phyloP scores from a whole-genome alignment of 768 basidiomycete species.

The Leccinum imitatum region DNA sequence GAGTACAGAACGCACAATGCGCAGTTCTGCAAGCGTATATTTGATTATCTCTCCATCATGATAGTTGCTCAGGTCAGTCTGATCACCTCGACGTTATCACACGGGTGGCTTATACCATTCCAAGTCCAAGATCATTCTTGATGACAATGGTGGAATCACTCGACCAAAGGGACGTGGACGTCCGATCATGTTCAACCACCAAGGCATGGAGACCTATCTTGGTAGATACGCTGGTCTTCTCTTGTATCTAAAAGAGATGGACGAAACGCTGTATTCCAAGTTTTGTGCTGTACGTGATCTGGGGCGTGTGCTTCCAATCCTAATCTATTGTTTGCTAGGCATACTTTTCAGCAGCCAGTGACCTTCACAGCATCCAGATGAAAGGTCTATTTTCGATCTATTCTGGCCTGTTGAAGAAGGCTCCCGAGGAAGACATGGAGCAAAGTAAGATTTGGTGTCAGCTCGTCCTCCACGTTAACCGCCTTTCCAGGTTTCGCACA shows the following conservation, averaged over 20 bases:
- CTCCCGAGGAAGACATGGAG: conserved; percentile 70
- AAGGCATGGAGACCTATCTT: conserved; percentile 75
- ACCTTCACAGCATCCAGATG: conserved; percentile 79
- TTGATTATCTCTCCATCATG: conserved; percentile 90
- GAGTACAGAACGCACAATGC: conserved; percentile 88
- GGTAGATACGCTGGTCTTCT: conserved; percentile 88
- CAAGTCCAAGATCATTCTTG: conserved; percentile 68
- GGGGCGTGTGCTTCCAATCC: neutral
- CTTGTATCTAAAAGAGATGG: conserved; percentile 96
- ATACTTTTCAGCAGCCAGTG: conserved; percentile 86
- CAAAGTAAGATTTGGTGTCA: conserved; percentile 47
- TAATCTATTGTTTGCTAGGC: conserved; percentile 49
- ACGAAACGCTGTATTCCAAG: conserved; percentile 82
- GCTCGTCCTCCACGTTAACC: conserved; percentile 2
- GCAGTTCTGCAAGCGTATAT: conserved; percentile 91
- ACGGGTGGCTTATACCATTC: conserved; percentile 9
- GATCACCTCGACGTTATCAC: neutral
- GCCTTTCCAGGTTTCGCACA: conserved; percentile 42
- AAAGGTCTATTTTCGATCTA: conserved; percentile 66
- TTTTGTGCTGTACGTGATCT: conserved; percentile 76
- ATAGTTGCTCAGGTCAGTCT: conserved; percentile 80
- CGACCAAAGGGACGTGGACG: conserved; percentile 42
- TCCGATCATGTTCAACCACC: conserved; percentile 59
- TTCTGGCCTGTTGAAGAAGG: conserved; percentile 59
- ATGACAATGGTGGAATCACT: conserved; percentile 59